Base-by-base conservation (phyloP, 305 asterid genomes). In the Caryopteris hybrid region DNA sequence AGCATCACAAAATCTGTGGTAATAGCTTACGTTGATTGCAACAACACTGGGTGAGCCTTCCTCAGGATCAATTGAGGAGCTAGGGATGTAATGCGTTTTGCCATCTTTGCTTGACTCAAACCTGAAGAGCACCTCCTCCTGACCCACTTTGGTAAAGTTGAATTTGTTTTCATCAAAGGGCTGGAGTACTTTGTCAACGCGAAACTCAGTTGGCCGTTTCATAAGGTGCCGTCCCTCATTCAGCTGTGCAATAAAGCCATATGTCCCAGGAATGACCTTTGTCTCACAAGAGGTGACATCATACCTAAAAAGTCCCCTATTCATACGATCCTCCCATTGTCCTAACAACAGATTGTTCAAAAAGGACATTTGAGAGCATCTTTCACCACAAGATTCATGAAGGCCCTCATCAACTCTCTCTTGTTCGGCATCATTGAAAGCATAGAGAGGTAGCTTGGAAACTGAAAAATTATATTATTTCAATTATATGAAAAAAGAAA, bases 171-270 rank as follows among this genome's bases (percentile, higher is more conserved):
- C 79, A 50, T 86, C 92, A 61, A 88, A 86, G 59, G 86, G 80
- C 83, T 88, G 96, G 72, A 88, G 87, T 72, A 88, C 96, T 78
- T 78, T 75, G 74, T 88, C 92, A 12, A 88, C 14, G 38, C 84
- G 77, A 63, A 88, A 86, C 54, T 88, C 92, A 8, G 92, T 84
- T 2, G 86, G 89, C n/a, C 96, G 80, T 65, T 88, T 88, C 82
- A 82, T 88, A 17, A 82, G 88, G 77, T 88, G 90, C 13, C 89
- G 86, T 1, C 92, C 96, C 76, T 88, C 91, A n/a, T 88, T 88
- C 70, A 88, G 85, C 74, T 88, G 96, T 51, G 92, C 86, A 5
- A 88, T 74, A 70, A 86, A 86, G 25, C 92, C 89, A 60, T 71
- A 71, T 48, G 59, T 79, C 17, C 95, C 90, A 0, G 83, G 79